Evolutionary conservation across 176 grass and related monocot genomes (phyloP).

Genomic region (Carex kokanica): DNA sequence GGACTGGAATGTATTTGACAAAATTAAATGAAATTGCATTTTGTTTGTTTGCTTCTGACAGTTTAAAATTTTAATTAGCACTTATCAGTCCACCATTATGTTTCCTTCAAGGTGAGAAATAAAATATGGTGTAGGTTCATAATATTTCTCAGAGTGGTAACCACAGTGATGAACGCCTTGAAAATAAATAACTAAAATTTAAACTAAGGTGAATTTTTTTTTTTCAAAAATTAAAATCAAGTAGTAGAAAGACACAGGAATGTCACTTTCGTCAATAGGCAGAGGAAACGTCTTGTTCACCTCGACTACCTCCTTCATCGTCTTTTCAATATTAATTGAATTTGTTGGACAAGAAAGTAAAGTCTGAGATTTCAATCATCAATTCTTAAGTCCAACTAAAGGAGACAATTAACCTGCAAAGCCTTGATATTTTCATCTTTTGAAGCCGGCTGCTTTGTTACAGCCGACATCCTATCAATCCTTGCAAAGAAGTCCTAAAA

Average conservation of each 20-base stretch:
- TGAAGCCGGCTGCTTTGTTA: slow-evolving; percentile 52
- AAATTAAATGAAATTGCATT: no score
- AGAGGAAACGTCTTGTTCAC: slow-evolving; percentile 82
- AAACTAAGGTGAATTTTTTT: no score
- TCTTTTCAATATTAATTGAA: slow-evolving; percentile 70
- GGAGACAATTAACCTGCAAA: slow-evolving; percentile 41
- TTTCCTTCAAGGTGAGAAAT: slow-evolving; percentile 73
- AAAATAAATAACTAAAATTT: no score
- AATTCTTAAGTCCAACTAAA: not conserved
- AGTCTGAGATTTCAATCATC: slow-evolving; percentile 31
- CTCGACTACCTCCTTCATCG: slow-evolving; percentile 54
- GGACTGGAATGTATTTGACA: no score
- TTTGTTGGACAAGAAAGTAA: slow-evolving; percentile 74
- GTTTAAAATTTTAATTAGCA: slow-evolving; percentile 27
- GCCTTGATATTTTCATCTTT: slow-evolving; percentile 60
- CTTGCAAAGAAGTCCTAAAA: slow-evolving; percentile 64
- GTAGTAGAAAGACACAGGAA: no score
- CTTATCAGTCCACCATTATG: slow-evolving; percentile 65
- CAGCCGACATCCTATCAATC: slow-evolving; percentile 54
- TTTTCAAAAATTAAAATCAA: not conserved
- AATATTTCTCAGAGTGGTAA: slow-evolving; percentile 59
- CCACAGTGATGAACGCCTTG: no score
- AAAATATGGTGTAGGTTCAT: slow-evolving; percentile 72
- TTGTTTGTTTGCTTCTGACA: no score
- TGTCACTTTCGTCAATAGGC: slow-evolving; percentile 44